Evolutionary conservation across 2,329 filamentous ascomycete genomes (phyloP), one percentile per base, ranked within the genome.

Genomic region (Proliferodiscus dingleyae): DNA sequence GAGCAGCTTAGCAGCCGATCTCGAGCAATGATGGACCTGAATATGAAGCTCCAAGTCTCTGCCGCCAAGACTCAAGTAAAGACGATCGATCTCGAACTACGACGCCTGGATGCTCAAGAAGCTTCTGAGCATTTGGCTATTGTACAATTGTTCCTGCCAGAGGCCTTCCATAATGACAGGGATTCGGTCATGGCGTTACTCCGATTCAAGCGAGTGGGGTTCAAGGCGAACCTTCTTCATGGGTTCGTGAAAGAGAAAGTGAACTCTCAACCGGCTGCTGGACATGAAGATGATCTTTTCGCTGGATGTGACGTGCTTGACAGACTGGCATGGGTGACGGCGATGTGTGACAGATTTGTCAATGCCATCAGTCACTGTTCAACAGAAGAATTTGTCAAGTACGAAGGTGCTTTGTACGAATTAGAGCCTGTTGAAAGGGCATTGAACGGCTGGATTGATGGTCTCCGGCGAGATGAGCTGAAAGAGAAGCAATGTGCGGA

Each of bases 11-110:
- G 84, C 54, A 87, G 80, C 58, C 85, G 89, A 51, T 95, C 91
- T 36, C 81, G 89, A 52, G 89, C 91, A 43, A 95, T 98, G 85
- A 87, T 95, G 80, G 91, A 98, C 61, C 77, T 98, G 37, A 97
- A 97, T 66, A 80, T 91, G 77, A 94, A 95, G 68, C 77, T 98
- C 34, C 91, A 95, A 61, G 79, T 87, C 45, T 94, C 89, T 10
- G 89, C 89, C 9, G 80, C 89, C 32, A 95, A 95, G 71, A 86
- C 91, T 2, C 91, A 95, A 64, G 83, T 88, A 60, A 97, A 95
- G 71, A 89, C 89, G 0, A 95, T 98, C 51, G 90, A 96, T 55
- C 74, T 96, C 23, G 90, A 97, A 64, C 72, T 97, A 46, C 80
- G 85, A 43, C 84, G 86, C 46, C 78, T 97, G 61, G 89, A 95